Evolutionary conservation across 257 asterid genomes (phyloP), one percentile per base, ranked within the genome.

Genomic region (Plantago elongata): DNA sequence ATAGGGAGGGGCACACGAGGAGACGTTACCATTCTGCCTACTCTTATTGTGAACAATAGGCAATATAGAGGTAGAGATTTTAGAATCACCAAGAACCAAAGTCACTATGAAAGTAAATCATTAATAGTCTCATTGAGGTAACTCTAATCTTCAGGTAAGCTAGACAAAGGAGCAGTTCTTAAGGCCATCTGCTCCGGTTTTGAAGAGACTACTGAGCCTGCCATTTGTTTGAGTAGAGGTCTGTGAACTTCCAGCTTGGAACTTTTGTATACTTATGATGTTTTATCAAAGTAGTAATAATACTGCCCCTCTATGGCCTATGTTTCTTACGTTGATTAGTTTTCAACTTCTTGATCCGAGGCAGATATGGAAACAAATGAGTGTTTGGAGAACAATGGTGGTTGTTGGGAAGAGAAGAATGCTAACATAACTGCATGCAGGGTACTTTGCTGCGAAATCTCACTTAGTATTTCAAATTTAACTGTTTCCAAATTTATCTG

Each of bases 301-400:
- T 17, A 16, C n/a, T 62, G 37, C 54, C 62, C 10, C 40, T 34
- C 40, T 34, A 5, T 34, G 27, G 27, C 27, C 27, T 22, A 22
- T 2, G 27, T 22, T 22, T 22, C 27, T 34, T 34, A 34, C 40
- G 40, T 34, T 6, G 40, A 34, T 34, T 34, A 34, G 40, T 34
- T 4, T 4, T 34, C 8, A 34, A 34, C 40, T 34, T 34, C 7
- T 34, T 7, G 40, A 1, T 34, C 4, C 4, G 40, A 7, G 8
- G 69, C 86, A 92, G 99, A 81, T 61, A 75, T 93, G 72, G 86
- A 93, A 79, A 93, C 99, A 71, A 89, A 89, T 45, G 96, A 93
- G 74, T 92, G 99, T 67, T 64, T 84, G 58, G 77, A 73, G 64
- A 78, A 86, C 80, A 89, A 93, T 65, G 99, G 99, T 3, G 99